phyloP scores from a whole-genome alignment of 73 alveolate genomes.

The Blepharisma japonicum region DNA sequence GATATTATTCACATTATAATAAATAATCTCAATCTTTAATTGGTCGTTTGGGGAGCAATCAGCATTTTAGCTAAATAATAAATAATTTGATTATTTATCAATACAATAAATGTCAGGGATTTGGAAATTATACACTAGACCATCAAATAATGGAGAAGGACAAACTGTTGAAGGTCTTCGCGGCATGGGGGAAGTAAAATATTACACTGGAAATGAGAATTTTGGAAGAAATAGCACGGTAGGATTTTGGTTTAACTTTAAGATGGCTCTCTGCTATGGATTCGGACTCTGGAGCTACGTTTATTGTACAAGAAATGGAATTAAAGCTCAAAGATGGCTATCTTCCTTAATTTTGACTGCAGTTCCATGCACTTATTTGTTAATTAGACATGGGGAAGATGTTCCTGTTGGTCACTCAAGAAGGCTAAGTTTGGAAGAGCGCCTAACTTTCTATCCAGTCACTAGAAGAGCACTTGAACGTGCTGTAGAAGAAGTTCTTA shows the following conservation, averaged over 20 bases:
- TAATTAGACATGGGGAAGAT: not conserved
- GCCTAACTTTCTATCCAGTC: slow-evolving; percentile 81
- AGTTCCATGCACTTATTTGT: not conserved
- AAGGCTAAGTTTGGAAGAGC: slow-evolving; percentile 71
- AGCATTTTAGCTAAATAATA: too few relatives aligned
- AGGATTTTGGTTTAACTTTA: not conserved
- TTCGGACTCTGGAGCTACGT: not conserved
- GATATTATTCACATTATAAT: too few relatives aligned
- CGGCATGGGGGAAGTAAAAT: too few relatives aligned
- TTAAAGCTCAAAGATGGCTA: not conserved
- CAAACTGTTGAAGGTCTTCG: too few relatives aligned
- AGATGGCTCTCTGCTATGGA: not conserved
- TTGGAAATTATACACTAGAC: too few relatives aligned
- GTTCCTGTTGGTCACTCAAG: not conserved
- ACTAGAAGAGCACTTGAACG: slow-evolving; percentile 91
- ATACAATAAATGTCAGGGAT: too few relatives aligned
- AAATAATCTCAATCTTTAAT: too few relatives aligned
- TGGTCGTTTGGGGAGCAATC: too few relatives aligned
- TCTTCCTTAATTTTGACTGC: slow-evolving; percentile 13
- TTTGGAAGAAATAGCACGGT: too few relatives aligned
- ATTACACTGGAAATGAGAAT: too few relatives aligned
- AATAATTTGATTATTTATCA: too few relatives aligned
- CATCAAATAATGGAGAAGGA: too few relatives aligned
- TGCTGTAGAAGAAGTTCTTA: slow-evolving; percentile 50
- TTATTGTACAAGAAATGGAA: not conserved